A percentile compares a stretch with the other conserved stretches of the same genome.
Conservation (phyloP, 2,329 filamentous ascomycete genomes). For the Gnomoniopsis smithogilvyi region DNA sequence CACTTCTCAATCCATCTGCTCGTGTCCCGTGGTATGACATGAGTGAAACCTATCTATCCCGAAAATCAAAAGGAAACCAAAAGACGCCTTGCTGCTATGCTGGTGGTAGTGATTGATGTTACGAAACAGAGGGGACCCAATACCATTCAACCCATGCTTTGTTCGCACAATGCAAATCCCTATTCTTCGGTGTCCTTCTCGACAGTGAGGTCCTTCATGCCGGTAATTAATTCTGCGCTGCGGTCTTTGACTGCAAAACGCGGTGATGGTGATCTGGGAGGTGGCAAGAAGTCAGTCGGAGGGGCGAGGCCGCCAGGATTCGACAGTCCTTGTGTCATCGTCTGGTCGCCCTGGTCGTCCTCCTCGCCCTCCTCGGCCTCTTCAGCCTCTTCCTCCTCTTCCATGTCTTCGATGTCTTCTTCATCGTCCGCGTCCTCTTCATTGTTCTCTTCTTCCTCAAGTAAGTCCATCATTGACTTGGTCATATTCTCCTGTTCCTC, state of each 20-base stretch:
- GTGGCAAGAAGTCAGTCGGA: constrained; percentile 2
- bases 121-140: neutral
- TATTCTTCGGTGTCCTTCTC: constrained; percentile 34
- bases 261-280: constrained; percentile 12
- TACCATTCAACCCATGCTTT: neutral
- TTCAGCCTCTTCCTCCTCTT: constrained; percentile 20
- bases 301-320: constrained; percentile 8
- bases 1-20: neutral
- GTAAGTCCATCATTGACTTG: constrained; percentile 37
- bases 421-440: constrained; percentile 35
- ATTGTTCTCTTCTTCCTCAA: constrained; percentile 31
- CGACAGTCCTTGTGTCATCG: constrained; percentile 17
- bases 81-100: constrained; percentile 11
- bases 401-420: constrained; percentile 25
- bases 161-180: neutral
- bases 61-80: neutral
- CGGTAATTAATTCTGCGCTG: constrained; percentile 57
- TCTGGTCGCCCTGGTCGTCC: constrained; percentile 26
- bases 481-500: constrained; percentile 37
- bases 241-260: constrained; percentile 39
- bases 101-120: neutral
- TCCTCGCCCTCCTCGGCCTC: constrained; percentile 40
- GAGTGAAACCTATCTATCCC: neutral
- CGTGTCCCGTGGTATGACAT: neutral
- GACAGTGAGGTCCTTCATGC: constrained; percentile 51